Conservation (phyloP, 257 asterid species). For the Marsdenia floribunda region DNA sequence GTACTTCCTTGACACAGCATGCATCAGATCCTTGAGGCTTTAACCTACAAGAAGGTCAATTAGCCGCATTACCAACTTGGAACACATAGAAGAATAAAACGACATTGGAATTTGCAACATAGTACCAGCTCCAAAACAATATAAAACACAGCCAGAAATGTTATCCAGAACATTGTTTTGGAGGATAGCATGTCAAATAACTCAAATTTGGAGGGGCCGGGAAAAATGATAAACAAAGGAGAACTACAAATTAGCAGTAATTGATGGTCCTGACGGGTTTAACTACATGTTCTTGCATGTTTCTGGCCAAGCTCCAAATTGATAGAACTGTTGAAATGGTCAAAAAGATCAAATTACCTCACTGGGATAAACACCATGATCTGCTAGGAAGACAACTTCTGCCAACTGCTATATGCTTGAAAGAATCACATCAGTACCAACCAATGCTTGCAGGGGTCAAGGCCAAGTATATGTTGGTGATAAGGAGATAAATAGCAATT, state of each 20-base stretch:
- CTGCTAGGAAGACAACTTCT: background rate
- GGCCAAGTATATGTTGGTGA: background rate
- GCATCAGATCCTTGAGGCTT: background rate
- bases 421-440: background rate
- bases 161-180: background rate
- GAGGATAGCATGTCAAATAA: background rate
- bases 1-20: background rate
- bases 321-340: background rate
- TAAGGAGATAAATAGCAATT: background rate
- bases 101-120: background rate
- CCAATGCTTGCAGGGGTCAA: background rate
- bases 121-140: background rate
- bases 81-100: background rate
- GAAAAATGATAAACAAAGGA: background rate
- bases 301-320: background rate
- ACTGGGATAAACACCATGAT: background rate
- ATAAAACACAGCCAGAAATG: background rate
- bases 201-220: background rate
- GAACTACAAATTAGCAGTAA: background rate
- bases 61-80: background rate
- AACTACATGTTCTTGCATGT: background rate
- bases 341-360: background rate
- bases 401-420: background rate
- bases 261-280: background rate
- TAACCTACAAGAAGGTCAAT: slow-evolving; percentile 1